A percentile compares a stretch with the other conserved stretches of the same genome.
Conservation (phyloP, 257 asterid genomes). For the Solanum commersonii region DNA sequence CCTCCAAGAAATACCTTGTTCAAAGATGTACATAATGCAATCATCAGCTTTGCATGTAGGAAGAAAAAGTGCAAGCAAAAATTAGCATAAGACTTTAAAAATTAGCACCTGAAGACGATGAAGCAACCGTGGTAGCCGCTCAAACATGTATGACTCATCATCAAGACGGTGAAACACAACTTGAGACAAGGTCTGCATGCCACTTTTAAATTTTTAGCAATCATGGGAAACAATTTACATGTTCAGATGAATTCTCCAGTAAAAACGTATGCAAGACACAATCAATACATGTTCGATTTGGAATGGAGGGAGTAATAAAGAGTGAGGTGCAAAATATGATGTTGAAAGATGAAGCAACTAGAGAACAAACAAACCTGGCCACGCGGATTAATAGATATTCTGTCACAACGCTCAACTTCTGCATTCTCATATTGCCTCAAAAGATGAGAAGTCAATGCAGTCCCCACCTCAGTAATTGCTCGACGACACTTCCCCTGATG, state of each 20-base stretch:
- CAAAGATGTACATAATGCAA: not conserved
- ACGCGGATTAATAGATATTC: constrained; percentile 89
- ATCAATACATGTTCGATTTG: not conserved
- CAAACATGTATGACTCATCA: constrained; percentile 73
- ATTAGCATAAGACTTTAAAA: not conserved
- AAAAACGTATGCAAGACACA: not conserved
- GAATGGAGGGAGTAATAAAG: not conserved
- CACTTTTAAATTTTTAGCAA: not conserved
- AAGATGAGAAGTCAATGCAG: constrained; percentile 82
- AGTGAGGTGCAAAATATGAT: not conserved
- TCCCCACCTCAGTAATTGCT: constrained; percentile 81
- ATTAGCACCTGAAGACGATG: constrained; percentile 95
- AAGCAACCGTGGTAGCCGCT: constrained; percentile 79
- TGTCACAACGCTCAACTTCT: constrained; percentile 74
- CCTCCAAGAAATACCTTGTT: constrained; percentile 85
- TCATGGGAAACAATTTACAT: not conserved
- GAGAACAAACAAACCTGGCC: constrained; percentile 55
- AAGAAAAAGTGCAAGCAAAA: not conserved
- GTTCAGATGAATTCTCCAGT: not conserved
- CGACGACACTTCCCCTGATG: constrained; percentile 93
- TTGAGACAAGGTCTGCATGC: constrained; percentile 79
- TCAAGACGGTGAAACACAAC: constrained; percentile 84
- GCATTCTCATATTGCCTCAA: constrained; percentile 76
- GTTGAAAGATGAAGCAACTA: not conserved
- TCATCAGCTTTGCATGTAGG: not conserved